These are phyloP conservation scores for Acidiella bohemica DNA, from an alignment of 495 filamentous ascomycete species.

Conservation along the genomic window DNA sequence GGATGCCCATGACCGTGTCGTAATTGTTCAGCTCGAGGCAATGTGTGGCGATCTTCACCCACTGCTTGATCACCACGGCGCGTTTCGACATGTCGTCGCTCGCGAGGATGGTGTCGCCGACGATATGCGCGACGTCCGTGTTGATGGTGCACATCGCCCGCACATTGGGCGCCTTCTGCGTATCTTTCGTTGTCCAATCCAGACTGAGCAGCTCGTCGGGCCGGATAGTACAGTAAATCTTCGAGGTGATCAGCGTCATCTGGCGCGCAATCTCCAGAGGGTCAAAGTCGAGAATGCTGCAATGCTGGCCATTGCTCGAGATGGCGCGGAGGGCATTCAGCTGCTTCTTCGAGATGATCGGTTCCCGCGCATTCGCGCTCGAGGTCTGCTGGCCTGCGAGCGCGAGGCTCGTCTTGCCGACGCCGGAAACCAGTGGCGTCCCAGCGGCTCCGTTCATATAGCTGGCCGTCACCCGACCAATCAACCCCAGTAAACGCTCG, in stretches of 20 bases:
- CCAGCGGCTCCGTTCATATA: slow-evolving; percentile 53
- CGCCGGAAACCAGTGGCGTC: slow-evolving; percentile 75
- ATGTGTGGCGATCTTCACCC: slow-evolving; percentile 87
- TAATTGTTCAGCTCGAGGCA: slow-evolving; percentile 90
- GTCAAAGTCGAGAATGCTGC: slow-evolving; percentile 85
- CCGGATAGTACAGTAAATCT: slow-evolving; percentile 82
- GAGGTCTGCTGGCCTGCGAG: slow-evolving; percentile 49
- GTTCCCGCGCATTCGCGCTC: slow-evolving; percentile 55
- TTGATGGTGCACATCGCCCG: slow-evolving; percentile 88
- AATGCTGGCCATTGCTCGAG: slow-evolving; percentile 53
- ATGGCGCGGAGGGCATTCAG: slow-evolving; percentile 55
- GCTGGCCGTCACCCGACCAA: slow-evolving; percentile 64
- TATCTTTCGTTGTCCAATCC: slow-evolving; percentile 81
- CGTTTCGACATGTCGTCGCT: slow-evolving; percentile 82
- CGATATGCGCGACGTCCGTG: slow-evolving; percentile 80
- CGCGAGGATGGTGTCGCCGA: slow-evolving; percentile 87
- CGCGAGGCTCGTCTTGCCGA: slow-evolving; percentile 73
- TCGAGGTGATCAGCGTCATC: slow-evolving; percentile 83
- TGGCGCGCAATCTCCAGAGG: slow-evolving; percentile 85
- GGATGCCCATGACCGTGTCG: slow-evolving; percentile 90
- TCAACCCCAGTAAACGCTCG: slow-evolving; percentile 61
- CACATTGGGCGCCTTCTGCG: slow-evolving; percentile 74
- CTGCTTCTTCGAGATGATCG: slow-evolving; percentile 64
- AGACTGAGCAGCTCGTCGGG: slow-evolving; percentile 88
- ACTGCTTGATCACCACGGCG: slow-evolving; percentile 86